Conservation (phyloP, 306 rosid species). For the Cicer pinnatifidum region DNA sequence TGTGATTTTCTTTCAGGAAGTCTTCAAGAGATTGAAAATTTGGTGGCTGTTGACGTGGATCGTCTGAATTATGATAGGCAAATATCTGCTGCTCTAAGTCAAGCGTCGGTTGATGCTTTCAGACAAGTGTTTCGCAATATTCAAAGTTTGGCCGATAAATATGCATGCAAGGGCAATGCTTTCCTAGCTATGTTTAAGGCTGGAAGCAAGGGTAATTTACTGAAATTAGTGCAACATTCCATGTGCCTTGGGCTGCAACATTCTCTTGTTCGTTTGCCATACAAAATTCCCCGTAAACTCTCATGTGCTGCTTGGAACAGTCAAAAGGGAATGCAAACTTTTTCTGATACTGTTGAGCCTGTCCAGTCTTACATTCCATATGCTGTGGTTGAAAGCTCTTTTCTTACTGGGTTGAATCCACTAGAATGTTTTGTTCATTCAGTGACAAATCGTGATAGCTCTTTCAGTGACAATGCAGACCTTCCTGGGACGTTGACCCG, state of each 20-base stretch:
- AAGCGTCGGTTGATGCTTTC: slow-evolving; percentile 85
- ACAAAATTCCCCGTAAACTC: slow-evolving; percentile 70
- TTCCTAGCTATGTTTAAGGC: slow-evolving; percentile 83
- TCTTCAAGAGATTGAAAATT: slow-evolving; percentile 50
- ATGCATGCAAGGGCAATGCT: slow-evolving; percentile 63
- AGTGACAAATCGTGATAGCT: slow-evolving; percentile 79
- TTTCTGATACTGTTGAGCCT: slow-evolving; percentile 50
- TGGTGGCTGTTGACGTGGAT: slow-evolving; percentile 52
- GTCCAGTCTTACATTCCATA: slow-evolving; percentile 71
- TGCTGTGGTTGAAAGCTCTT: slow-evolving; percentile 83
- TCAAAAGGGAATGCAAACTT: slow-evolving; percentile 53
- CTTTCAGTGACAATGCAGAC: slow-evolving; percentile 93
- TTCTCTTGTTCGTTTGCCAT: slow-evolving; percentile 81
- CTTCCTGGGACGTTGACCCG: slow-evolving; percentile 93
- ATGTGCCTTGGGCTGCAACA: slow-evolving; percentile 96
- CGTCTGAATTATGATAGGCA: slow-evolving; percentile 69
- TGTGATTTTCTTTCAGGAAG: slow-evolving; percentile 58
- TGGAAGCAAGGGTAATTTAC: slow-evolving; percentile 95
- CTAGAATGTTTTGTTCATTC: slow-evolving; percentile 95
- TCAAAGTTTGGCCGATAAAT: slow-evolving; percentile 70
- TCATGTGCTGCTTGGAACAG: slow-evolving; percentile 86
- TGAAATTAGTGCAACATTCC: slow-evolving; percentile 82
- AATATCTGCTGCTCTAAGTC: slow-evolving; percentile 71
- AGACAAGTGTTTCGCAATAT: slow-evolving; percentile 75
- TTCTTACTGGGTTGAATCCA: slow-evolving; percentile 86